These are phyloP conservation scores for Luffa acutangula DNA, from an alignment of 306 rosid genomes.

Conservation along the genomic window DNA sequence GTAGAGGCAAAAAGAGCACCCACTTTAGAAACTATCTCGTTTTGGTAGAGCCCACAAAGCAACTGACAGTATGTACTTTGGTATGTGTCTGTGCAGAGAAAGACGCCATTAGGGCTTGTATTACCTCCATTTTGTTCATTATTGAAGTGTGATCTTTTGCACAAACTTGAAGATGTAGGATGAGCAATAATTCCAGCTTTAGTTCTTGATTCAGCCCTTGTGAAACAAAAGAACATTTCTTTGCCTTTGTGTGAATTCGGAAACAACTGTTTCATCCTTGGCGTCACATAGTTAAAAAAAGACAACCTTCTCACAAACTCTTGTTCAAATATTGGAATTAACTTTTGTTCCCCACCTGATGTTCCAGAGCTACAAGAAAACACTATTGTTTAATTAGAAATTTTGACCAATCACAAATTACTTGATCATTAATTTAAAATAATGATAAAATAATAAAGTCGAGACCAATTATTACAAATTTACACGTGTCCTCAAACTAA, in stretches of 20 bases:
- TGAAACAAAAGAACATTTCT: conserved; percentile 46
- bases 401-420: too few species aligned
- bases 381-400: neutral
- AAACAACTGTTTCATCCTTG: conserved; percentile 40
- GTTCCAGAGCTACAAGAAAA: conserved; percentile 39
- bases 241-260: conserved; percentile 36
- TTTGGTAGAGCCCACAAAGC: conserved; percentile 49
- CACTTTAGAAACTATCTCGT: conserved; percentile 32
- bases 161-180: conserved; percentile 36
- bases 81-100: conserved; percentile 41
- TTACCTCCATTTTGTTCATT: conserved; percentile 20
- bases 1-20: conserved; percentile 62
- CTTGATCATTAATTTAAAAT: neutral
- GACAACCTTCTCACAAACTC: conserved; percentile 29
- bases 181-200: conserved; percentile 42
- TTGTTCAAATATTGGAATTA: conserved; percentile 47
- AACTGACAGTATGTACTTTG: conserved; percentile 63
- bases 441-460: too few species aligned
- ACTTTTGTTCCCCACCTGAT: conserved; percentile 48
- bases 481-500: too few species aligned
- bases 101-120: conserved; percentile 42
- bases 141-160: conserved; percentile 41
- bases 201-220: conserved; percentile 37
- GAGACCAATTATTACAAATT: too few species aligned
- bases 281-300: conserved; percentile 36